phyloP scores from a whole-genome alignment of 352 stramenopile genomes.

The Hyaloperonospora arabidopsidis region DNA sequence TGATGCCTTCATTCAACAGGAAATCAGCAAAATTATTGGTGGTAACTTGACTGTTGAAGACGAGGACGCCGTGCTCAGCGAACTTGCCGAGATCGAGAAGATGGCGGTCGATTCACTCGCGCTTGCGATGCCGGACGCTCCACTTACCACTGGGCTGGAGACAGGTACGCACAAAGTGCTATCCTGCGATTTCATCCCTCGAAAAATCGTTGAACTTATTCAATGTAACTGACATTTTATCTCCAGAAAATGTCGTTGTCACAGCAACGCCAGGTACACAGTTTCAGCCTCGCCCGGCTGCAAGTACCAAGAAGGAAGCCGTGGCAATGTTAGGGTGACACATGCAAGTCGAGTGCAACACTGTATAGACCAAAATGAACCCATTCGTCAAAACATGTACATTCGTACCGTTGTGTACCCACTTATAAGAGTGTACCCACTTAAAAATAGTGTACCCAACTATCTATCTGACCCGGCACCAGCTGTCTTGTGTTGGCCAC shows the following conservation, averaged over 20 bases:
- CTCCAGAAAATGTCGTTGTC: background rate
- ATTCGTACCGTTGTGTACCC: too few species aligned
- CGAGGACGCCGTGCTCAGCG: slow-evolving; percentile 77
- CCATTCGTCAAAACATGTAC: too few species aligned
- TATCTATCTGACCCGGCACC: too few species aligned
- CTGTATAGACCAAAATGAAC: too few species aligned
- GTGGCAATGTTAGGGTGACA: slow-evolving; percentile 31
- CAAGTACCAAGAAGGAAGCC: slow-evolving; percentile 23
- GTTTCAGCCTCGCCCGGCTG: slow-evolving; percentile 6
- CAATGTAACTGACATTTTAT: background rate
- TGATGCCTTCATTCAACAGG: slow-evolving; percentile 27
- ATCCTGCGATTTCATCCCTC: background rate
- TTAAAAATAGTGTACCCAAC: too few species aligned
- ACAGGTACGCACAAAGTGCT: slow-evolving; percentile 21
- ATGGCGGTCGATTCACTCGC: slow-evolving; percentile 53
- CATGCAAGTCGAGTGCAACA: too few species aligned
- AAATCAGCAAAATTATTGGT: slow-evolving; percentile 81
- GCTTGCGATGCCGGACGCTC: slow-evolving; percentile 51
- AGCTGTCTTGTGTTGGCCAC: too few species aligned
- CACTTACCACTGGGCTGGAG: slow-evolving; percentile 29
- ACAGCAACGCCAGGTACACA: slow-evolving; percentile 15
- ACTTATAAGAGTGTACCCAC: too few species aligned
- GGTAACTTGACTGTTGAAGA: slow-evolving; percentile 71
- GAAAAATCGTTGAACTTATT: background rate
- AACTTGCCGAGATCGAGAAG: slow-evolving; percentile 79